A percentile compares a stretch with the other conserved stretches of the same genome.
Evolutionary conservation across 768 basidiomycete species (phyloP).

Genomic region (Galerina sulciceps): DNA sequence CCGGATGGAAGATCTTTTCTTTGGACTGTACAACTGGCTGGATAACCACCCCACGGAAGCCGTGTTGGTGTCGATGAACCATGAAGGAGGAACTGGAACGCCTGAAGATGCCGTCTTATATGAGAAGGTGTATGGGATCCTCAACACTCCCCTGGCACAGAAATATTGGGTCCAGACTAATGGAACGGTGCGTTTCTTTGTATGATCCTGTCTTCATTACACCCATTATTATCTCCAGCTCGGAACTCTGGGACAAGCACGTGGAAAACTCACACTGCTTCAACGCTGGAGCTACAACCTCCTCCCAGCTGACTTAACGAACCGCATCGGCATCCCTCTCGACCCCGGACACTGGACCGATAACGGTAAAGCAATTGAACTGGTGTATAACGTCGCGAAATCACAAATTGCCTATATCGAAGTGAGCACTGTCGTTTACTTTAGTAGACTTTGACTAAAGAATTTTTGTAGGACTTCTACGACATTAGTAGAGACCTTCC

Average conservation of each 20-base stretch:
- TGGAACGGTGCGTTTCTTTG: constrained; percentile 29
- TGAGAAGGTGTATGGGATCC: constrained; percentile 42
- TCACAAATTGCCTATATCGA: constrained; percentile 49
- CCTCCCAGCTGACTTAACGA: constrained; percentile 39
- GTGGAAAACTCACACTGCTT: constrained; percentile 55
- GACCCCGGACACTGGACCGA: constrained; percentile 49
- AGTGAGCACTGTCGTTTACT: constrained; percentile 17
- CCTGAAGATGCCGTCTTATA: constrained; percentile 46
- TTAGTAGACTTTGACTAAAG: not conserved
- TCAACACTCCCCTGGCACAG: constrained; percentile 39
- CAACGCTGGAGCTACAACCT: constrained; percentile 49
- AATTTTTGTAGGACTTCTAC: constrained; percentile 41
- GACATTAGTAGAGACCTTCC: constrained; percentile 34
- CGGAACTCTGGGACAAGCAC: constrained; percentile 52
- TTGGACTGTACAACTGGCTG: constrained; percentile 56
- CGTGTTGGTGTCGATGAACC: constrained; percentile 52
- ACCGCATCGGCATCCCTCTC: constrained; percentile 49
- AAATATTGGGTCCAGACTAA: constrained; percentile 53
- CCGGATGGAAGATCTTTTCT: constrained; percentile 52
- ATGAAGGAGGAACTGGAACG: constrained; percentile 50
- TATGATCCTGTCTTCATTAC: not conserved
- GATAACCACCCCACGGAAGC: constrained; percentile 55
- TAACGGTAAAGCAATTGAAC: constrained; percentile 47
- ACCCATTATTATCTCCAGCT: constrained; percentile 32
- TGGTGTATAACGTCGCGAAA: constrained; percentile 43